Percentiles rank a stretch among this genome's conserved stretches.
These are phyloP conservation scores for Naganishia vishniacii DNA, from an alignment of 768 basidiomycete species.

Conservation along the genomic window DNA sequence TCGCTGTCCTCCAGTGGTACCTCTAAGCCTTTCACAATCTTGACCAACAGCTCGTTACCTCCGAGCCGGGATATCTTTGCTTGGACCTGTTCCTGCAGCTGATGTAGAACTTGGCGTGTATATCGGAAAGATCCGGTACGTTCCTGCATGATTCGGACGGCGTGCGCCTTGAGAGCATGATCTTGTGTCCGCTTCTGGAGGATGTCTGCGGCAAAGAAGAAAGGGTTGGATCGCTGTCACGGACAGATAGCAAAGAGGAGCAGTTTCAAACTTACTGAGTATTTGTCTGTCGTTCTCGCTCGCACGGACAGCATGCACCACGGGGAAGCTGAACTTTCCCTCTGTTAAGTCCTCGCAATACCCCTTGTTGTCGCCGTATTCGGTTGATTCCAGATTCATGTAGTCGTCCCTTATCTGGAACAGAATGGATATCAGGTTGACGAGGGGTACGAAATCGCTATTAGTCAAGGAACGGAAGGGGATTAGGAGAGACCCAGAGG, in stretches of 20 bases:
- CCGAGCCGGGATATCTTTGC: conserved; percentile 68
- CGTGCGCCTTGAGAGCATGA: conserved; percentile 70
- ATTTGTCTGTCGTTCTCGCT: conserved; percentile 64
- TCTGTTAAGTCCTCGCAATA: conserved; percentile 92
- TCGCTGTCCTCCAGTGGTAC: conserved; percentile 1
- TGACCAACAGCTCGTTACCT: conserved; percentile 61
- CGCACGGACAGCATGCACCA: conserved; percentile 80
- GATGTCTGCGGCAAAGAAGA: conserved; percentile 58
- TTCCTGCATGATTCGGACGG: conserved; percentile 69
- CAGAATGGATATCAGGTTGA: conserved; percentile 88
- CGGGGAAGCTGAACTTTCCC: conserved; percentile 95
- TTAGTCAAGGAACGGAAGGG: background rate
- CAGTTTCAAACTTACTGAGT: conserved; percentile 59
- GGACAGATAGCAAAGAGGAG: background rate
- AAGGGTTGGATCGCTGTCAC: background rate
- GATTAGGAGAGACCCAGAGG: too few relatives aligned
- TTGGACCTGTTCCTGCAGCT: conserved; percentile 63
- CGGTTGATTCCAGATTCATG: conserved; percentile 82
- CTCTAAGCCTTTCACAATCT: conserved; percentile 49
- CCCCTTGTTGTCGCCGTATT: conserved; percentile 67
- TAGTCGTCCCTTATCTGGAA: conserved; percentile 97
- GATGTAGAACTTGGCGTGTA: conserved; percentile 63
- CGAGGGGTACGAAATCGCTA: conserved; percentile 84
- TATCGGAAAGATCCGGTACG: conserved; percentile 83
- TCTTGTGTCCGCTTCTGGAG: conserved; percentile 81